Conservation (phyloP, 768 basidiomycete species). For the Podaxis sp. region DNA sequence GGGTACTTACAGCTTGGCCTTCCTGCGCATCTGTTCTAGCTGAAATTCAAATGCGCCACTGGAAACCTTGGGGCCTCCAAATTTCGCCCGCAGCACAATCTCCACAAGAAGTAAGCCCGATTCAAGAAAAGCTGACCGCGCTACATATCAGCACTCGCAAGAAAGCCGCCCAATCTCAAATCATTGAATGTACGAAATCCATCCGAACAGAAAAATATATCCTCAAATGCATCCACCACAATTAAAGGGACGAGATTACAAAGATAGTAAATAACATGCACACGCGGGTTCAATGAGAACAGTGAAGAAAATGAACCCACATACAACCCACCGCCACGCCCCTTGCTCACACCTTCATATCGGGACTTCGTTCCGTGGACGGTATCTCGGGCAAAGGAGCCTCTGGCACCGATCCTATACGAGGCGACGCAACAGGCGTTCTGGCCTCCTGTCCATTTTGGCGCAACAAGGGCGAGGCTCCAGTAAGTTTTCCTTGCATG, state of each 20-base stretch:
- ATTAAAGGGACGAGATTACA: neutral
- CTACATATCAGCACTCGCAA: neutral
- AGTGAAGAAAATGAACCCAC: neutral
- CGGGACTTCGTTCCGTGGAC: neutral
- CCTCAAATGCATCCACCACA: neutral
- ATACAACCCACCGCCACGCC: neutral
- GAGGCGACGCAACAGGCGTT: neutral
- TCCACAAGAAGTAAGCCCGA: no score
- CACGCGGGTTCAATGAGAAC: neutral
- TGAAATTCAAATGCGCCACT: no score
- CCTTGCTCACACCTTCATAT: neutral
- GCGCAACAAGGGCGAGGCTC: neutral
- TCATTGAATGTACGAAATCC: neutral
- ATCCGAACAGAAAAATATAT: neutral
- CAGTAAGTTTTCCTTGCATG: neutral
- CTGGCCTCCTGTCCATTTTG: neutral
- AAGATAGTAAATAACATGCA: neutral
- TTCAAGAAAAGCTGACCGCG: no score
- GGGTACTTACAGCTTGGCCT: no score
- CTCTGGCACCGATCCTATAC: neutral
- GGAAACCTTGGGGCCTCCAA: no score
- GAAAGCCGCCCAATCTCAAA: neutral
- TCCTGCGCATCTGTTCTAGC: no score
- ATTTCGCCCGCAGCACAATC: no score
- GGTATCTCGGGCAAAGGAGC: neutral